Conservation (phyloP, 2,329 filamentous ascomycete genomes). For the Daldinia eschscholtzii region DNA sequence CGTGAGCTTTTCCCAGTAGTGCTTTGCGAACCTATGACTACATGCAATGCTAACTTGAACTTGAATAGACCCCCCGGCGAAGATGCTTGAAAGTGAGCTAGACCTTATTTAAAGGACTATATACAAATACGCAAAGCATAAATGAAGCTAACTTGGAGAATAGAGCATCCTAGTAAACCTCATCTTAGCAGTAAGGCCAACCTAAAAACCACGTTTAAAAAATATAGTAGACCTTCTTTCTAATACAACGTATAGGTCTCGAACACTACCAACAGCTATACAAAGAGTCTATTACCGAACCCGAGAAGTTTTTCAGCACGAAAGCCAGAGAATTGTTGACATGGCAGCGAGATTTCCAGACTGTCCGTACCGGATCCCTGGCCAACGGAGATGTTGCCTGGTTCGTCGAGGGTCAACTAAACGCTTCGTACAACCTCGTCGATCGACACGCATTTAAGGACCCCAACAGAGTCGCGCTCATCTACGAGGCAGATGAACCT, state of each 20-base stretch:
- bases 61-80: slow-evolving; percentile 69
- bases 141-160: slow-evolving; percentile 48
- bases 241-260: slow-evolving; percentile 61
- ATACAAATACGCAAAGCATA: slow-evolving; percentile 1
- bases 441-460: slow-evolving; percentile 97
- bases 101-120: background rate
- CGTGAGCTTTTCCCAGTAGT: slow-evolving; percentile 60
- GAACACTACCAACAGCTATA: slow-evolving; percentile 77
- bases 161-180: slow-evolving; percentile 78
- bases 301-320: slow-evolving; percentile 89
- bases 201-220: background rate
- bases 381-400: slow-evolving; percentile 86
- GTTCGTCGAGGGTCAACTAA: slow-evolving; percentile 94
- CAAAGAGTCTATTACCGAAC: slow-evolving; percentile 89
- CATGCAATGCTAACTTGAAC: slow-evolving; percentile 44
- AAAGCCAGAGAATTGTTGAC: slow-evolving; percentile 89
- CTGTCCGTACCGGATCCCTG: slow-evolving; percentile 83
- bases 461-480: slow-evolving; percentile 93
- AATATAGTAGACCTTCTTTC: slow-evolving; percentile 27
- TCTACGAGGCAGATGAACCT: slow-evolving; percentile 97
- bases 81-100: slow-evolving; percentile 75
- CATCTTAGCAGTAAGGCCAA: slow-evolving; percentile 70
- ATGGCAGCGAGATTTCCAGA: slow-evolving; percentile 93
- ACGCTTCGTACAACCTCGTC: slow-evolving; percentile 97
- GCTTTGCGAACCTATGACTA: background rate